Evolutionary conservation across 768 basidiomycete genomes (phyloP), one percentile per base, ranked within the genome.

Genomic region (Russula olivacea): DNA sequence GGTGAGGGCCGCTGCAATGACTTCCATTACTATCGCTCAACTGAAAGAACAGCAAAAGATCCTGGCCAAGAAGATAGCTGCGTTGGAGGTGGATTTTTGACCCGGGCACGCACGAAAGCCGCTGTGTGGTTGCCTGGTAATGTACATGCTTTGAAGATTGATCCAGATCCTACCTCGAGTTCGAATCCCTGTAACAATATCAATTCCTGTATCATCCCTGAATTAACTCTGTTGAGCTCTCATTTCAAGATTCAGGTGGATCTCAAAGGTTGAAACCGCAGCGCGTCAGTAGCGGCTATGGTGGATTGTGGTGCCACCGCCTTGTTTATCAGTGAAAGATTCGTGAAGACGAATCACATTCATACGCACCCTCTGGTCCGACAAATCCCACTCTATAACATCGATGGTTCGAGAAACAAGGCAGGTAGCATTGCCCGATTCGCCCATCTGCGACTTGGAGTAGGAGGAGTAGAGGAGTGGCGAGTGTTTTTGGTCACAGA

Each of bases 91-190:
- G 41, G 41, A 43, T 43, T 43, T 43, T 43, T 43, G 2, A n/a
- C 0, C 0, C 1, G 8, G 41, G 19, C 7, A 19, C 17, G 1
- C 41, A 3, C 12, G 17, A 7, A 8, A 43, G 41, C 17, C 3
- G 19, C 41, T 2, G 8, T 4, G 17, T 7, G 2, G 7, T 41
- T 9, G 17, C 41, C 41, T 8, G 1, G 17, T 8, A 9, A 2
- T 0, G 7, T 7, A 3, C 0, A 19, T 43, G 19, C 7, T 43
- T 43, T 19, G 0, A 15, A 15, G 15, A 11, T 1, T 0, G 17
- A 1, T 0, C 5, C 14, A 0, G 8, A 9, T 2, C 0, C 2
- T 17, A 3, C 2, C 8, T 1, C 3, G 19, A 19, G 0, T 2
- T 19, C 19, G 41, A 19, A 9, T 2, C 3, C 17, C 2, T 43